Evolutionary conservation across 345 rosid genomes (phyloP), one percentile per base, ranked within the genome.

Genomic region (Arabidopsis arenosa): DNA sequence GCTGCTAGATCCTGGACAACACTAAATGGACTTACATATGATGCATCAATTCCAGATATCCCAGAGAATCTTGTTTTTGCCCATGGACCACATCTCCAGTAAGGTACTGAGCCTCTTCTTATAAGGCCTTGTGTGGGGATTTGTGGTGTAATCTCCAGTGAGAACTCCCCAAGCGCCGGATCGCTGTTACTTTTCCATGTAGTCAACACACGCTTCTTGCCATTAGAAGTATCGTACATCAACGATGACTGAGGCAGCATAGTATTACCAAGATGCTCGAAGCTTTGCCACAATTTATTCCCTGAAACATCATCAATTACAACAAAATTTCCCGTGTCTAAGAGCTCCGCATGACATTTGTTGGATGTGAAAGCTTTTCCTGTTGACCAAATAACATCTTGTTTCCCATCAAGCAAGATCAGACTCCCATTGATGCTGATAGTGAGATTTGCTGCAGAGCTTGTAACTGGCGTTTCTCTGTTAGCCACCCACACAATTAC

Each of bases 401-500:
- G 57, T 23, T 67, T 26, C 0, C 37, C 81, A 17, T 67, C 58
- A 41, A 61, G 41, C 41, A 79, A 52, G 51, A 60, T 3, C 15
- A 79, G 65, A 26, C 64, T 79, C 41, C 81, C 81, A 12, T 67
- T 60, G 36, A 5, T 44, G 70, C 58, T 73, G 41, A 73, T 51
- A 2, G 51, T 73, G 33, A 79, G 74, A 67, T 44, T 73, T 3
- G 74, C 81, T 0, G 36, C 8, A 9, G 65, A 32, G 44, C n/a
- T 53, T 33, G 81, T 60, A 4, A 79, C 65, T 11, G 81, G 70
- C 0, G 0, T 67, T 0, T 66, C 77, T 40, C 80, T 45, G 39
- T 77, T 77, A 47, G 80, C 80, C 17, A 77, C 80, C 87, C 87
- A 86, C 5, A 84, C 81, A 36, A 69, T 69, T 0, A 68, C 73